These are phyloP conservation scores for Lineolata rhizophorae DNA, from an alignment of 495 filamentous ascomycete genomes.

Conservation along the genomic window DNA sequence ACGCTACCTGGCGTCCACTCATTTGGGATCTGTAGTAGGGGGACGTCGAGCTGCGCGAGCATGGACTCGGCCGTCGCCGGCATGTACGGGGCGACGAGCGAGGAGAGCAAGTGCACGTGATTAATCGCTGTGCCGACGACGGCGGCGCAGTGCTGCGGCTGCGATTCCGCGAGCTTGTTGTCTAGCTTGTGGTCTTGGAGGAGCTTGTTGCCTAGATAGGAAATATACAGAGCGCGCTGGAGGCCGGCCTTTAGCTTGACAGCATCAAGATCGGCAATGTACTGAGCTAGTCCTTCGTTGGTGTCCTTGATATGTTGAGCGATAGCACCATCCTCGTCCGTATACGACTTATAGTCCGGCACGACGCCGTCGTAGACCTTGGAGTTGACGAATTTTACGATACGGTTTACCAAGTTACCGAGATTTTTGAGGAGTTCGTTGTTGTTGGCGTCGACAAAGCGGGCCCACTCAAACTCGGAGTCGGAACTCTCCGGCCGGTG, in stretches of 20 bases:
- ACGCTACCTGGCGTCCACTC: slow-evolving; percentile 40
- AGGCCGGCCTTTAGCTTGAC: slow-evolving; percentile 59
- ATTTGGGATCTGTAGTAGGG: slow-evolving; percentile 46
- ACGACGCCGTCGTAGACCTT: slow-evolving; percentile 43
- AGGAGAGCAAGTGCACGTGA: slow-evolving; percentile 58
- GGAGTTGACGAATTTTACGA: slow-evolving; percentile 75
- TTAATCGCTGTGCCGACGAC: slow-evolving; percentile 63
- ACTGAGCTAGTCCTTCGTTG: slow-evolving; percentile 40
- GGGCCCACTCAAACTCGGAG: slow-evolving; percentile 71
- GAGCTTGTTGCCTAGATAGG: slow-evolving; percentile 54
- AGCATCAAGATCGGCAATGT: slow-evolving; percentile 47
- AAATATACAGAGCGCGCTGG: slow-evolving; percentile 44
- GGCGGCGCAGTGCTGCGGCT: slow-evolving; percentile 50
- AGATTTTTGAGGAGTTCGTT: slow-evolving; percentile 75
- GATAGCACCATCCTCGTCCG: slow-evolving; percentile 15
- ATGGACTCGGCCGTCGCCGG: slow-evolving; percentile 60
- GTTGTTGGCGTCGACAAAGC: slow-evolving; percentile 75
- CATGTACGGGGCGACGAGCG: slow-evolving; percentile 62
- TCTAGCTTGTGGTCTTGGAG: slow-evolving; percentile 67
- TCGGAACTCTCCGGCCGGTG: slow-evolving; percentile 79
- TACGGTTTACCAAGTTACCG: slow-evolving; percentile 83
- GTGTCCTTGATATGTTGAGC: slow-evolving; percentile 38
- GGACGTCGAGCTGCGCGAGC: slow-evolving; percentile 44
- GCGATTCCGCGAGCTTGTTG: slow-evolving; percentile 48
- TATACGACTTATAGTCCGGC: slow-evolving; percentile 42